Evolutionary conservation across 1,139 yeast genomes (phyloP).

Genomic region (Martiniozyma asiatica): DNA sequence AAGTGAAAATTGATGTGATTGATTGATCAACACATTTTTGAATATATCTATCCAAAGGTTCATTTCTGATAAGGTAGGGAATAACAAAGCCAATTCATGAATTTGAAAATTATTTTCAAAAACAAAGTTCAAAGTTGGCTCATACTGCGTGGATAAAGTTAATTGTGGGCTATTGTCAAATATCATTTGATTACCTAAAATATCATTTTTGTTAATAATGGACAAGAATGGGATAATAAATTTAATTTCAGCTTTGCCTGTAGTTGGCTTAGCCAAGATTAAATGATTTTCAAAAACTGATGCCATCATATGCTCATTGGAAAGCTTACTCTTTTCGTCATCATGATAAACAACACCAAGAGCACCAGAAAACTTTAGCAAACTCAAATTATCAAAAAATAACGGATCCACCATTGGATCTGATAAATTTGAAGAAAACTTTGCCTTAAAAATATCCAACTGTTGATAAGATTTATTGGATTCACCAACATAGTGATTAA

Average conservation of each 20-base stretch:
- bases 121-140: constrained; percentile 29
- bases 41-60: constrained; percentile 2
- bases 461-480: constrained; percentile 11
- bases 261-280: constrained; percentile 23
- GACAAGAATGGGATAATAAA: constrained; percentile 40
- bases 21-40: constrained; percentile 6
- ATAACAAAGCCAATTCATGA: constrained; percentile 35
- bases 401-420: constrained; percentile 1
- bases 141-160: constrained; percentile 20
- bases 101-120: constrained; percentile 32
- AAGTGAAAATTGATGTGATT: background rate
- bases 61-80: constrained; percentile 26
- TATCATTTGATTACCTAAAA: background rate
- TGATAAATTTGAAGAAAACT: constrained; percentile 9
- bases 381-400: constrained; percentile 22
- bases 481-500: constrained; percentile 22
- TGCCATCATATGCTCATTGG: constrained; percentile 25
- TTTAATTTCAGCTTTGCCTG: constrained; percentile 23
- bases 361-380: constrained; percentile 23
- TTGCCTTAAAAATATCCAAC: constrained; percentile 9
- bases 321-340: constrained; percentile 12
- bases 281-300: constrained; percentile 42
- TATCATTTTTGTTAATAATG: constrained; percentile 10
- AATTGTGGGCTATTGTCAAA: too few relatives aligned
- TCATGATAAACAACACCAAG: constrained; percentile 30